phyloP scores from a whole-genome alignment of 176 grass and related monocot genomes.

The Poa annua region DNA sequence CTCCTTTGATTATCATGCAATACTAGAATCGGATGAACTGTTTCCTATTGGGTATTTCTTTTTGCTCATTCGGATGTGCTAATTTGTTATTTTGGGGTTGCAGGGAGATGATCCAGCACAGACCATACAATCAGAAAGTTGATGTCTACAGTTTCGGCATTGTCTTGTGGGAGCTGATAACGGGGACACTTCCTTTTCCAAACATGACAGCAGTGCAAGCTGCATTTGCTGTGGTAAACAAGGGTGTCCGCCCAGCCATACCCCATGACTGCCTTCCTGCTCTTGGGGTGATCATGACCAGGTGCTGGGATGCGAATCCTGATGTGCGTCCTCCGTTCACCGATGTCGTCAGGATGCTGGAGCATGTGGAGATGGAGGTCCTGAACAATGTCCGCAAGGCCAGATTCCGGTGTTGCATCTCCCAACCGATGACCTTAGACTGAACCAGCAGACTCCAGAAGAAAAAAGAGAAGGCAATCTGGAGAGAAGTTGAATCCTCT shows the following conservation, averaged over 20 bases:
- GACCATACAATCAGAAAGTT: slow-evolving; percentile 67
- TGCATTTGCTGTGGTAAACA: slow-evolving; percentile 68
- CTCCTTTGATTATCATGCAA: neutral
- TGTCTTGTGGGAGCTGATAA: slow-evolving; percentile 64
- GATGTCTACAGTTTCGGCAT: slow-evolving; percentile 73
- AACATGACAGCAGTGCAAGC: slow-evolving; percentile 68
- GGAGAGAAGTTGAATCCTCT: slow-evolving; percentile 42
- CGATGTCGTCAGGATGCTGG: slow-evolving; percentile 59
- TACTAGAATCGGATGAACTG: slow-evolving; percentile 23
- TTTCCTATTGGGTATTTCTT: neutral
- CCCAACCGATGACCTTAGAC: slow-evolving; percentile 58
- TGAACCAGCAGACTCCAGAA: slow-evolving; percentile 42
- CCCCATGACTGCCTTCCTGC: slow-evolving; percentile 61
- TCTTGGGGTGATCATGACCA: slow-evolving; percentile 62
- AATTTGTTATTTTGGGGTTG: slow-evolving; percentile 26
- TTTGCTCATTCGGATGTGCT: slow-evolving; percentile 17
- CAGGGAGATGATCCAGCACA: slow-evolving; percentile 73
- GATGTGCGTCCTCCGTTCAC: slow-evolving; percentile 48
- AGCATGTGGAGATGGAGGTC: slow-evolving; percentile 59
- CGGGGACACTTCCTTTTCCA: slow-evolving; percentile 51
- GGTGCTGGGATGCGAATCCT: slow-evolving; percentile 64
- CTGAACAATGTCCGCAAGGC: slow-evolving; percentile 53
- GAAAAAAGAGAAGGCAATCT: slow-evolving; percentile 26
- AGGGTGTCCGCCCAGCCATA: slow-evolving; percentile 61
- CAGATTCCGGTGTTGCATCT: slow-evolving; percentile 58